phyloP scores from a whole-genome alignment of 192 early-diverging fungal species.

The Glomus cerebriforme region DNA sequence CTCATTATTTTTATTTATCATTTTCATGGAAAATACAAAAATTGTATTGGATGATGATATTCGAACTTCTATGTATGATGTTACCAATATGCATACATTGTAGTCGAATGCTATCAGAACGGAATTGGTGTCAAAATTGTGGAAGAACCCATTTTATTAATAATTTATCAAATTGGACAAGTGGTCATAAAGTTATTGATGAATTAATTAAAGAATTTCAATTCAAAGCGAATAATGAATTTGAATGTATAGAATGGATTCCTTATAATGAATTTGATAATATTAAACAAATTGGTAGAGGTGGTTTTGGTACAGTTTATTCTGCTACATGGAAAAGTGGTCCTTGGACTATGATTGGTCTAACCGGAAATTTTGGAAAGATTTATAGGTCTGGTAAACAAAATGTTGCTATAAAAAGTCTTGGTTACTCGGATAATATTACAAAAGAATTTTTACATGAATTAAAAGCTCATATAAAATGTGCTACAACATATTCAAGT shows the following conservation, averaged over 20 bases:
- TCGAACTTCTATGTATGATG: too few species aligned
- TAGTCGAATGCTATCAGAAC: too few species aligned
- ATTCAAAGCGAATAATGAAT: not conserved
- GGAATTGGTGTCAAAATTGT: too few species aligned
- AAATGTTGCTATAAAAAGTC: not conserved
- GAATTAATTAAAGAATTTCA: not conserved
- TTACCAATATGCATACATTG: too few species aligned
- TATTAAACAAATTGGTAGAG: not conserved
- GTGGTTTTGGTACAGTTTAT: not conserved
- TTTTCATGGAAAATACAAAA: too few species aligned
- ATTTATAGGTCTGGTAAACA: too few species aligned
- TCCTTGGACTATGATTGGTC: not conserved
- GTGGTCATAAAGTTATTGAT: too few species aligned
- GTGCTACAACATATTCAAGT: not conserved
- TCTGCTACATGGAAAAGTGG: slow-evolving; percentile 13
- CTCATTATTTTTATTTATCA: too few species aligned
- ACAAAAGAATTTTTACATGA: not conserved
- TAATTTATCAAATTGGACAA: too few species aligned
- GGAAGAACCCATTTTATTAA: too few species aligned
- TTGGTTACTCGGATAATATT: not conserved
- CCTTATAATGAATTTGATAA: slow-evolving; percentile 18
- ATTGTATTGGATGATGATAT: too few species aligned
- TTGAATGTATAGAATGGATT: slow-evolving; percentile 12
- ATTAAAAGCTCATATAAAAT: not conserved
- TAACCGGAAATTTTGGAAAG: not conserved